Conservation (phyloP, 2,329 filamentous ascomycete genomes). For the Ophiocordyceps camponoti-floridani region DNA sequence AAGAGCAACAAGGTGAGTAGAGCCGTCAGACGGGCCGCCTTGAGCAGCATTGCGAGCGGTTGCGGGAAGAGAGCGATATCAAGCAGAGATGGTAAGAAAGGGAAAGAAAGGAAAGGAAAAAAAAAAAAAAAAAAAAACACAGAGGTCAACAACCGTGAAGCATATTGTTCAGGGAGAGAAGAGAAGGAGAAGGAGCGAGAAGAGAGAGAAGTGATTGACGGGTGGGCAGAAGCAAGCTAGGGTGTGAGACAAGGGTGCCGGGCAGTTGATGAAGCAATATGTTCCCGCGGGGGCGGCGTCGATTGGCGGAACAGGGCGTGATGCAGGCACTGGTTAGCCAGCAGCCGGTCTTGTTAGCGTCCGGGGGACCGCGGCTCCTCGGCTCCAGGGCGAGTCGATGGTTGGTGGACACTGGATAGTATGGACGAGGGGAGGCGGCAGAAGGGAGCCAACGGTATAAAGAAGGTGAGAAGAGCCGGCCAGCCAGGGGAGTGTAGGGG, state of each 20-base stretch:
- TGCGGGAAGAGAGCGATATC: background rate
- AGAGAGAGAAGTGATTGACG: too few relatives aligned
- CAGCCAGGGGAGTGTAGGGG: background rate
- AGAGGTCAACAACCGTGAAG: too few relatives aligned
- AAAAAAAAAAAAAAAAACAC: too few relatives aligned
- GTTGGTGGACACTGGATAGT: background rate
- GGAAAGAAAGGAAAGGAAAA: too few relatives aligned
- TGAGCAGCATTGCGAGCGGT: conserved; percentile 14
- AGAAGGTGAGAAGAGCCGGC: background rate
- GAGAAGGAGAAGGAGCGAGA: background rate
- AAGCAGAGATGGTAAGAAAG: background rate
- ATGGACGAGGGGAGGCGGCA: background rate
- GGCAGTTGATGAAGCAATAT: background rate
- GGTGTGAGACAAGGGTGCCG: background rate
- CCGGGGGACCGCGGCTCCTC: too few relatives aligned
- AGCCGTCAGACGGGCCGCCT: conserved; percentile 15
- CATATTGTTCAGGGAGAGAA: background rate
- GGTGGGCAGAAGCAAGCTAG: background rate
- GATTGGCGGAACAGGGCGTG: background rate
- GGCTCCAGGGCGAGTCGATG: too few relatives aligned
- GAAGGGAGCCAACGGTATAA: background rate
- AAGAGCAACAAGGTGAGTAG: conserved; percentile 16
- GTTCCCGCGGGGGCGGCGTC: background rate
- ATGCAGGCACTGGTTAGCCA: background rate
- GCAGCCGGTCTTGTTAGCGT: background rate